These are phyloP conservation scores for Aethionema arabicum DNA, from an alignment of 345 rosid genomes.

Conservation along the genomic window DNA sequence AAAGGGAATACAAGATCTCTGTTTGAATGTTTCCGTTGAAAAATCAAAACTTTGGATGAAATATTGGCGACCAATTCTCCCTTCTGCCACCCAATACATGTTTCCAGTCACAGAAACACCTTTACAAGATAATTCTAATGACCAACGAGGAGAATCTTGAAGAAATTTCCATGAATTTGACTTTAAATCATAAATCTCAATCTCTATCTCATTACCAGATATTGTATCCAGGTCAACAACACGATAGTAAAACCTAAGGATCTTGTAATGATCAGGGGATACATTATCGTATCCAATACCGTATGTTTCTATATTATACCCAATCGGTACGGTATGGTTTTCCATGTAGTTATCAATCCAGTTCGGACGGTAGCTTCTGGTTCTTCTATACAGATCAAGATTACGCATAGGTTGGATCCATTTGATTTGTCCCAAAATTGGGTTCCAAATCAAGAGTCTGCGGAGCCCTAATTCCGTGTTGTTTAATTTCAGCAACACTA, in stretches of 20 bases:
- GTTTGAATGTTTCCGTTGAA: neutral
- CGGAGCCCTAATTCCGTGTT: too few relatives aligned
- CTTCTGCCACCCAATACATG: neutral
- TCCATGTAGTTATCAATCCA: too few relatives aligned
- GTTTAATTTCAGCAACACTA: too few relatives aligned
- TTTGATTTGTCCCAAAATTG: too few relatives aligned
- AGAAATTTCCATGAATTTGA: neutral
- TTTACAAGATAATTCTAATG: neutral
- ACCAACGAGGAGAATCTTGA: neutral
- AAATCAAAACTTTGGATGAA: conserved; percentile 3
- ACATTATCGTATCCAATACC: conserved; percentile 13
- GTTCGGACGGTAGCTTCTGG: too few relatives aligned
- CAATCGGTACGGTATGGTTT: neutral
- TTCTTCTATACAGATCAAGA: too few relatives aligned
- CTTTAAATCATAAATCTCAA: neutral
- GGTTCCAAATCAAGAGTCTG: too few relatives aligned
- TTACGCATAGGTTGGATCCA: too few relatives aligned
- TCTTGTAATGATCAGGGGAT: neutral
- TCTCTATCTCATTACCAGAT: too few relatives aligned
- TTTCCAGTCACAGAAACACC: conserved; percentile 9
- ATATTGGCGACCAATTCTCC: too few relatives aligned
- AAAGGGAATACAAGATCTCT: neutral
- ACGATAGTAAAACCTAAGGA: neutral
- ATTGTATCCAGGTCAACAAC: too few relatives aligned
- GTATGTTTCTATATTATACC: neutral